Percentiles rank a stretch among this genome's conserved stretches.
phyloP scores from a whole-genome alignment of 2,329 filamentous ascomycete genomes.

The Trichoderma pleuroti region DNA sequence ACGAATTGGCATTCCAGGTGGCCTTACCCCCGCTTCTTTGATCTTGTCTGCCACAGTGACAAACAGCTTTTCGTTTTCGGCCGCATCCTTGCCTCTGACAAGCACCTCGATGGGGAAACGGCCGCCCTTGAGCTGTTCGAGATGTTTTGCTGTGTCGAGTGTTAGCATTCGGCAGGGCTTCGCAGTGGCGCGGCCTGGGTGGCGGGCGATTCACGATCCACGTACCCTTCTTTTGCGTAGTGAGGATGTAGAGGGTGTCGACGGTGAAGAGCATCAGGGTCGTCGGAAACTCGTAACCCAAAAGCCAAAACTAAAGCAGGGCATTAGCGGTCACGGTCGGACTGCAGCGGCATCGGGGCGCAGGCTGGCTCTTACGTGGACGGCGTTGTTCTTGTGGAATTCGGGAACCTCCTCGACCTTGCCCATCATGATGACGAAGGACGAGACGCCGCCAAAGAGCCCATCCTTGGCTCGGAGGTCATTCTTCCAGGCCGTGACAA shows the following conservation, averaged over 20 bases:
- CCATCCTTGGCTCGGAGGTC: constrained; percentile 86
- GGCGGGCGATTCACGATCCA: constrained; percentile 31
- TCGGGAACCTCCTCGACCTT: constrained; percentile 85
- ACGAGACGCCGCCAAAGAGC: constrained; percentile 80
- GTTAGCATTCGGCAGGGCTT: not conserved
- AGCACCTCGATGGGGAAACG: constrained; percentile 91
- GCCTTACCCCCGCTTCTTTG: constrained; percentile 76
- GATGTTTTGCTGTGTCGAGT: constrained; percentile 69
- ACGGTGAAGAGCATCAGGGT: constrained; percentile 90
- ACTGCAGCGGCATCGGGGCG: not conserved
- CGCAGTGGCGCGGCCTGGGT: not conserved
- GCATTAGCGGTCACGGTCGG: not conserved
- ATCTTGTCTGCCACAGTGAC: constrained; percentile 79
- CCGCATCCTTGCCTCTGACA: constrained; percentile 85
- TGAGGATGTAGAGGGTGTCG: constrained; percentile 86
- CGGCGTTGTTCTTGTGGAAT: constrained; percentile 93
- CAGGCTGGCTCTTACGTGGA: constrained; percentile 65
- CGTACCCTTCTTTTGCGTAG: constrained; percentile 92
- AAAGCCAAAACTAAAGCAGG: constrained; percentile 78
- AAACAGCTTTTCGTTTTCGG: constrained; percentile 88
- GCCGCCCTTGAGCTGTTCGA: constrained; percentile 87
- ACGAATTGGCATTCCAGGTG: not conserved
- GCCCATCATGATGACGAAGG: constrained; percentile 87
- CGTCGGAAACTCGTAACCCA: constrained; percentile 97
- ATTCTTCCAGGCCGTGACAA: constrained; percentile 90